These are phyloP conservation scores for Berkeleyomyces basicola DNA, from an alignment of 2,329 filamentous ascomycete species.

Conservation along the genomic window DNA sequence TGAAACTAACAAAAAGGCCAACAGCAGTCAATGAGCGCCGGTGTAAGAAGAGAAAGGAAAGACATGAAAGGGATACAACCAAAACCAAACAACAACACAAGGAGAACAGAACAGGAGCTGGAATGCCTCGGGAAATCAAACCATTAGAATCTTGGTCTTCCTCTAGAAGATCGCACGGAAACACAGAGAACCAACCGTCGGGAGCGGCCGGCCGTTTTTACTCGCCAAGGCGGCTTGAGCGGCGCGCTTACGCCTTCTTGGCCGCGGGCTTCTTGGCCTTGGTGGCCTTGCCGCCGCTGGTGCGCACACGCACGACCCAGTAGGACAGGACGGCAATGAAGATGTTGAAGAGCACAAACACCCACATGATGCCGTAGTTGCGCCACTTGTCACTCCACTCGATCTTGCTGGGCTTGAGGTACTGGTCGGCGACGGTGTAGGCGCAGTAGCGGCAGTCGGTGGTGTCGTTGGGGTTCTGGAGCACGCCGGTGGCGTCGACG, in stretches of 20 bases:
- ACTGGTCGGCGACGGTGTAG: slow-evolving; percentile 46
- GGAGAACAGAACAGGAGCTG: background rate
- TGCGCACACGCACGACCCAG: slow-evolving; percentile 41
- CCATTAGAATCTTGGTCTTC: background rate
- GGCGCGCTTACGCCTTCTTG: background rate
- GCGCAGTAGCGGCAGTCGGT: slow-evolving; percentile 49
- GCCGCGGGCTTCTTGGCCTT: background rate
- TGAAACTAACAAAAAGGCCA: slow-evolving; percentile 13
- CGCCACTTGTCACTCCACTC: slow-evolving; percentile 42
- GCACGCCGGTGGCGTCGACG: slow-evolving; percentile 31
- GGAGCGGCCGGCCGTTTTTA: background rate
- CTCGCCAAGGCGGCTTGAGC: background rate
- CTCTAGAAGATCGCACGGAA: background rate
- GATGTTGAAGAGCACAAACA: slow-evolving; percentile 48
- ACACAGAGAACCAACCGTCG: background rate
- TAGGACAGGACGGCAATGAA: slow-evolving; percentile 41
- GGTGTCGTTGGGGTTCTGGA: slow-evolving; percentile 44
- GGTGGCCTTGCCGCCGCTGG: slow-evolving; percentile 6
- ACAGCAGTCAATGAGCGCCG: background rate
- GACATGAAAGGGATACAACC: background rate
- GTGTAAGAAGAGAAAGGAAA: background rate
- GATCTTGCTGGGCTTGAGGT: slow-evolving; percentile 29
- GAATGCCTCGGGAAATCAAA: background rate
- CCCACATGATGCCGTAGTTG: slow-evolving; percentile 56
- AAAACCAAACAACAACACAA: background rate